Conservation (phyloP, 805 yeast genomes). For the Monosporozyma servazzii region DNA sequence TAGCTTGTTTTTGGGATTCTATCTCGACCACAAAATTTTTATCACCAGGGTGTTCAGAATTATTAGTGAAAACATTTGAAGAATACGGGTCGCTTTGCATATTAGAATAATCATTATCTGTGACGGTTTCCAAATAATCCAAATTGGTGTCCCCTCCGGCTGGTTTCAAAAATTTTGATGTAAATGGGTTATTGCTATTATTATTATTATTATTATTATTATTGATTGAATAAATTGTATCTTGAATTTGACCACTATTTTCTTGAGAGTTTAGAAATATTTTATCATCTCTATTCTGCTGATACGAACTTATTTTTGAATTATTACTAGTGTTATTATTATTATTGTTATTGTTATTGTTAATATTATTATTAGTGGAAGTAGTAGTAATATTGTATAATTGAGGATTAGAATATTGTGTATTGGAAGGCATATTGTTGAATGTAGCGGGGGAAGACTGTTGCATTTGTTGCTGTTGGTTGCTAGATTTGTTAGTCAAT, state of each 20-base stretch:
- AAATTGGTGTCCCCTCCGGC: neutral
- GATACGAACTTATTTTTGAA: neutral
- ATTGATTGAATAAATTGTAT: neutral
- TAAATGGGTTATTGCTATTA: too few relatives aligned
- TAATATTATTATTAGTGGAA: too few relatives aligned
- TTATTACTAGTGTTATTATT: neutral
- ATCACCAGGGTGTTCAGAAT: neutral
- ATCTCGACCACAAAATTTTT: neutral
- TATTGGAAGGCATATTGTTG: neutral
- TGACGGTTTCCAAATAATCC: neutral
- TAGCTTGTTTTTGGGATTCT: neutral
- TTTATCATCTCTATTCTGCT: neutral
- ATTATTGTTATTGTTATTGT: neutral
- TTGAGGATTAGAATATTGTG: neutral
- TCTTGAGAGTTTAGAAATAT: neutral
- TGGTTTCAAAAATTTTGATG: neutral
- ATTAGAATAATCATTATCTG: neutral
- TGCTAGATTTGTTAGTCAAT: conserved; percentile 23
- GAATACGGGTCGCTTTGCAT: neutral
- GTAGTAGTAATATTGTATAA: neutral
- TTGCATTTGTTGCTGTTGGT: conserved; percentile 3
- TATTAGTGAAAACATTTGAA: neutral
- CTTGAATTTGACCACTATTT: neutral
- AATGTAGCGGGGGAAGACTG: neutral
- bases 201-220: too few relatives aligned